Evolutionary conservation across 768 basidiomycete genomes (phyloP).

Genomic region (Neoboletus brunneissimus): DNA sequence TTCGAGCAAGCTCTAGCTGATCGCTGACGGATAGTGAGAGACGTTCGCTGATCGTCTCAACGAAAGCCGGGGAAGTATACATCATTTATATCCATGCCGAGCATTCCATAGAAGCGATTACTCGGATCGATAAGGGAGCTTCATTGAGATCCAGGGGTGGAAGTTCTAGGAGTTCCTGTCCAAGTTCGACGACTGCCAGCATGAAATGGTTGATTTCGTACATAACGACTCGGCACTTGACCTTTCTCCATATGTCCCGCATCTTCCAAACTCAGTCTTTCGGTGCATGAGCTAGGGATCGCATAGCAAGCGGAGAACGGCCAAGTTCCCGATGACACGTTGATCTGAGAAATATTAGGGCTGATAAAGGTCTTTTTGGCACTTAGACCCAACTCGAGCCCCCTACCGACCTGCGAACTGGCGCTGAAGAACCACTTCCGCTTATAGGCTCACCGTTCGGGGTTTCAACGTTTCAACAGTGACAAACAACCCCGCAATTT

Average conservation of each 20-base stretch:
- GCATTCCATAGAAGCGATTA: background rate
- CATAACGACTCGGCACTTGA: no score
- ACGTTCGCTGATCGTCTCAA: background rate
- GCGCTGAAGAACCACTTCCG: no score
- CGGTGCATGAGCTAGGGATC: background rate
- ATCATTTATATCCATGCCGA: background rate
- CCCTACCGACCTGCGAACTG: no score
- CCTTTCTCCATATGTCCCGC: background rate
- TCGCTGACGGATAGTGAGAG: background rate
- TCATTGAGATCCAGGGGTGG: background rate
- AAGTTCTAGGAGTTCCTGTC: background rate
- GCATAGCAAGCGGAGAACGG: background rate
- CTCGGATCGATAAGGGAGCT: background rate
- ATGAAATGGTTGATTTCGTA: background rate
- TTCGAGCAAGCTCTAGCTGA: background rate
- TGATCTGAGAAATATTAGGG: background rate
- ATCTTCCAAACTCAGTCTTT: background rate
- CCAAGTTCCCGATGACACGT: background rate
- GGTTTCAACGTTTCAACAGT: no score
- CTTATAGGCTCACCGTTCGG: no score
- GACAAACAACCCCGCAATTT: no score
- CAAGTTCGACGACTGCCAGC: background rate
- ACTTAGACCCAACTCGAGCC: background rate
- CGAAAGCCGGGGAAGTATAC: background rate
- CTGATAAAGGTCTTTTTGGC: background rate